Conservation (phyloP, 495 filamentous ascomycete species). For the Cercophora scortea region DNA sequence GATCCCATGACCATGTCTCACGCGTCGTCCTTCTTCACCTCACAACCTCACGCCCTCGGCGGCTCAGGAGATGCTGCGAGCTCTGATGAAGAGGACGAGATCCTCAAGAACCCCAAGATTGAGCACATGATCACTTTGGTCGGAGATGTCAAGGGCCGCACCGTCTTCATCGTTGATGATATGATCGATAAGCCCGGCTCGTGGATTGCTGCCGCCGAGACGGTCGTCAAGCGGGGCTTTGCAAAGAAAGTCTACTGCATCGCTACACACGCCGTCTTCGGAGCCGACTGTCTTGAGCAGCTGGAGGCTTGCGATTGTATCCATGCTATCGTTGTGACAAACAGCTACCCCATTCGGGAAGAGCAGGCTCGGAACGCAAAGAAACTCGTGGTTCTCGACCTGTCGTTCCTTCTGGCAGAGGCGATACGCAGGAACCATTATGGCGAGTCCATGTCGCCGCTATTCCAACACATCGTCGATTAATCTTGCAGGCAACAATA, state of each 20-base stretch:
- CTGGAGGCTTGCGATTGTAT: constrained; percentile 89
- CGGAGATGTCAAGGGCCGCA: constrained; percentile 76
- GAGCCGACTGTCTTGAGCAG: constrained; percentile 79
- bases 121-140: constrained; percentile 96
- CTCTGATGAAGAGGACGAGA: constrained; percentile 85
- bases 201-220: constrained; percentile 98
- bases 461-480: constrained; percentile 67
- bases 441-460: constrained; percentile 75
- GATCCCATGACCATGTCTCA: constrained; percentile 51
- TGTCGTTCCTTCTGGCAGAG: constrained; percentile 80
- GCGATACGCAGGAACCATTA: constrained; percentile 94
- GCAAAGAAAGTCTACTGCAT: constrained; percentile 96
- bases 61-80: constrained; percentile 74
- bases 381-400: constrained; percentile 84
- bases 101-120: constrained; percentile 59
- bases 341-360: constrained; percentile 83
- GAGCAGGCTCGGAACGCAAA: constrained; percentile 59
- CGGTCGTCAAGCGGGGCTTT: constrained; percentile 83
- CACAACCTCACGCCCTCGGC: constrained; percentile 60
- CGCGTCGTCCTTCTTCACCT: constrained; percentile 46
- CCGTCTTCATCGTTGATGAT: constrained; percentile 93
- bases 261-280: constrained; percentile 92
- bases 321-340: constrained; percentile 88
- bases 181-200: constrained; percentile 97
- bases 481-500: constrained; percentile 24